Percentiles rank a stretch among this genome's conserved stretches.
Conservation (phyloP, 2,329 filamentous ascomycete genomes). For the Botrytis pseudocinerea region DNA sequence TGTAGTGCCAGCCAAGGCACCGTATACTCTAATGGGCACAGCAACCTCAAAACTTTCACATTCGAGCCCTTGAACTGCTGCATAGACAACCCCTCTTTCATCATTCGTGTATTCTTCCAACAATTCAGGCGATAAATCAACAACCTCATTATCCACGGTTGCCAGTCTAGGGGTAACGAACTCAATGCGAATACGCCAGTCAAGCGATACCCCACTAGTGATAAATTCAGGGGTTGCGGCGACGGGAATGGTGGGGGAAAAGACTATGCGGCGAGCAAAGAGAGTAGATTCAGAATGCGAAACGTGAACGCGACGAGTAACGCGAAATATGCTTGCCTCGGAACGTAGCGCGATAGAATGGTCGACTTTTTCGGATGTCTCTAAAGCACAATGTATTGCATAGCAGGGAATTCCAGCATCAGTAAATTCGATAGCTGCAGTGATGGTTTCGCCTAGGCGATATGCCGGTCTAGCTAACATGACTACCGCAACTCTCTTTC, state of each 20-base stretch:
- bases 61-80: conserved; percentile 73
- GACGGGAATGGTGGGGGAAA: conserved; percentile 80
- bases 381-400: conserved; percentile 78
- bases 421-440: conserved; percentile 80
- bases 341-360: conserved; percentile 79
- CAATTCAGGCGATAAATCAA: conserved; percentile 47
- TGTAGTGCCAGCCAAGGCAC: conserved; percentile 44
- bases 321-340: conserved; percentile 80
- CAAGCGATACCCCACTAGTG: conserved; percentile 81
- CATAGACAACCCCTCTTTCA: conserved; percentile 74
- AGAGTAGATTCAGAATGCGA: conserved; percentile 79
- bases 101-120: conserved; percentile 78
- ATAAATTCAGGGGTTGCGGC: conserved; percentile 87
- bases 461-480: conserved; percentile 87
- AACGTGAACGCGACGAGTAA: conserved; percentile 79
- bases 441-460: conserved; percentile 83
- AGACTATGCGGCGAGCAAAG: conserved; percentile 76
- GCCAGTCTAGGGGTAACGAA: conserved; percentile 75
- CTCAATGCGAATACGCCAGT: conserved; percentile 88
- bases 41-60: conserved; percentile 91
- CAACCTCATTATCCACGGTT: conserved; percentile 41
- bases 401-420: conserved; percentile 79
- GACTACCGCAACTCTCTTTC: conserved; percentile 86
- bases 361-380: conserved; percentile 83
- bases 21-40: conserved; percentile 81